These are phyloP conservation scores for Epichloe glyceriae DNA, from an alignment of 2,329 filamentous ascomycete species.

Conservation along the genomic window DNA sequence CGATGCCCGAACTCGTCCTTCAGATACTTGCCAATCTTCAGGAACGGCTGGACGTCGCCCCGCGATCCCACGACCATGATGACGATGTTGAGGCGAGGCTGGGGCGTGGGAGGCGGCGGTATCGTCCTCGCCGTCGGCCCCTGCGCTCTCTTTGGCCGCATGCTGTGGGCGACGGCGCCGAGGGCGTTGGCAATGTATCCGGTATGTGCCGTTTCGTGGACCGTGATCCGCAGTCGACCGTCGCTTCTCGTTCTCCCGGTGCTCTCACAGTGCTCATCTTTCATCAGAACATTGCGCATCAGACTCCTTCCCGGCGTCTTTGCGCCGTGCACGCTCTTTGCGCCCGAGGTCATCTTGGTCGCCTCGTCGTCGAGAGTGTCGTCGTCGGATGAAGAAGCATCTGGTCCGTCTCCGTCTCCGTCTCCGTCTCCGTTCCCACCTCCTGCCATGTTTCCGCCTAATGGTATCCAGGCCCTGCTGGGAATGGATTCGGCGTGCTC, in stretches of 20 bases:
- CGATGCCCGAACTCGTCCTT: slow-evolving; percentile 60
- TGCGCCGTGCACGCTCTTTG: neutral
- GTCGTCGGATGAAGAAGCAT: slow-evolving; percentile 2
- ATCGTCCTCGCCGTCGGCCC: slow-evolving; percentile 10
- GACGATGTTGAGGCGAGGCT: slow-evolving; percentile 58
- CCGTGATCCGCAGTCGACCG: slow-evolving; percentile 57
- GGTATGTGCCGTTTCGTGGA: slow-evolving; percentile 55
- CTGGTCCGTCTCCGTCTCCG: neutral
- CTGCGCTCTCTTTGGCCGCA: slow-evolving; percentile 8
- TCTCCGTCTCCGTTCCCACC: too few relatives aligned
- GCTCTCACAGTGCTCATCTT: slow-evolving; percentile 50
- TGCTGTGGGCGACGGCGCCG: slow-evolving; percentile 44
- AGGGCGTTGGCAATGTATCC: slow-evolving; percentile 65
- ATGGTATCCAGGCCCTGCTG: slow-evolving; percentile 6
- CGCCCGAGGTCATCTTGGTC: neutral
- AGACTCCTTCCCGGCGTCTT: neutral
- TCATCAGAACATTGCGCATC: slow-evolving; percentile 1
- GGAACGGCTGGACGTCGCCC: slow-evolving; percentile 70
- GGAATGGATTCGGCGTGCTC: slow-evolving; percentile 6
- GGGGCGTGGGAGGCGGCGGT: slow-evolving; percentile 17
- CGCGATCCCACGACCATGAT: slow-evolving; percentile 74
- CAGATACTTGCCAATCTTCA: slow-evolving; percentile 60
- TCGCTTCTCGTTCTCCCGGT: slow-evolving; percentile 54
- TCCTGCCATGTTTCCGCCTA: neutral
- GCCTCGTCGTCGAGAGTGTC: neutral